phyloP scores from a whole-genome alignment of 75 land plant species.

The Isoetes taiwanensis region DNA sequence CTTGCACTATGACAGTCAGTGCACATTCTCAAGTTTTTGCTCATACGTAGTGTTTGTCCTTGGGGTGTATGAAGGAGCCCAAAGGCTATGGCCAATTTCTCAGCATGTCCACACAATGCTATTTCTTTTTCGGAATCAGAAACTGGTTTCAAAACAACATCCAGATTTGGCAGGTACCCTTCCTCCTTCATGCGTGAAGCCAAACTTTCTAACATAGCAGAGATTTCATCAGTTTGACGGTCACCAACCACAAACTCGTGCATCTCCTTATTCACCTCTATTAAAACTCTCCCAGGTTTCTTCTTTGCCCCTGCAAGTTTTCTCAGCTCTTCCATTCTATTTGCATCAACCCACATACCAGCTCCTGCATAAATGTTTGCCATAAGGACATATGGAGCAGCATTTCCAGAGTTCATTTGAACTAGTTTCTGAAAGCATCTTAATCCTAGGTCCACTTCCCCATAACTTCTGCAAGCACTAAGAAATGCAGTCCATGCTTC shows the following conservation, averaged over 20 bases:
- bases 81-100: too few species aligned
- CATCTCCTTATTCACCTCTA: background rate
- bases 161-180: too few species aligned
- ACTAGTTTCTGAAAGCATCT: background rate
- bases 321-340: background rate
- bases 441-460: constrained; percentile 4
- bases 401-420: background rate
- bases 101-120: too few species aligned
- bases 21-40: too few species aligned
- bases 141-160: too few species aligned
- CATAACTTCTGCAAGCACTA: constrained; percentile 3
- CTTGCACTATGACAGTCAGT: too few species aligned
- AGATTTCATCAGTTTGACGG: too few species aligned
- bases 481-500: constrained; percentile 3
- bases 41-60: too few species aligned
- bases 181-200: too few species aligned
- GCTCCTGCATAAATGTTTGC: constrained; percentile 9
- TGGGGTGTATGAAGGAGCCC: too few species aligned
- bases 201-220: too few species aligned
- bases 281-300: background rate
- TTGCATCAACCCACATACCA: constrained; percentile 6
- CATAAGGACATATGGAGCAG: constrained; percentile 7
- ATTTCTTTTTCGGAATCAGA: too few species aligned
- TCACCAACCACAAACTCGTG: constrained; percentile 1
- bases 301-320: background rate